A percentile compares a stretch with the other conserved stretches of the same genome.
These are phyloP conservation scores for Trichoderma harzianum DNA, from an alignment of 2,329 filamentous ascomycete genomes.

Conservation along the genomic window DNA sequence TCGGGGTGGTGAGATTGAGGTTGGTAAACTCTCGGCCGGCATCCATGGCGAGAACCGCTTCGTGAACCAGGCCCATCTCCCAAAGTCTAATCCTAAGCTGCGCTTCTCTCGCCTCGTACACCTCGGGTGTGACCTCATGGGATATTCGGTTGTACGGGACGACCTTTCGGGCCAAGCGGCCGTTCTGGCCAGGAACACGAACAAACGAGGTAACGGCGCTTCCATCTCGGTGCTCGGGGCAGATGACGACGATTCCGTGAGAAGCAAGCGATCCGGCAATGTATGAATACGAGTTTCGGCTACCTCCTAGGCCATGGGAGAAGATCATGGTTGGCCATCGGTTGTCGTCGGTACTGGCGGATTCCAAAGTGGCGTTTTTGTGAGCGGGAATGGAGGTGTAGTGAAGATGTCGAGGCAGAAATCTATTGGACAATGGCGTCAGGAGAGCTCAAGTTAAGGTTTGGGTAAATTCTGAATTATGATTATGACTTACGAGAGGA, in stretches of 20 bases:
- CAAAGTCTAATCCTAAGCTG: conserved; percentile 74
- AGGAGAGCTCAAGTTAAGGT: neutral
- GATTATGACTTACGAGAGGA: conserved; percentile 50
- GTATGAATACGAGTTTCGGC: conserved; percentile 81
- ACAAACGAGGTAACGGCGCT: conserved; percentile 73
- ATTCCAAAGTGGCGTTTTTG: conserved; percentile 65
- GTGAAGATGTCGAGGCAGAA: conserved; percentile 67
- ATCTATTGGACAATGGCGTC: conserved; percentile 39
- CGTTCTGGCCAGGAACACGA: conserved; percentile 54
- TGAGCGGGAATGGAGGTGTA: conserved; percentile 70
- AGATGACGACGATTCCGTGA: conserved; percentile 76
- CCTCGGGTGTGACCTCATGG: conserved; percentile 62
- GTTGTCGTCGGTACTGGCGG: conserved; percentile 43
- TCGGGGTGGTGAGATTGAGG: conserved; percentile 47
- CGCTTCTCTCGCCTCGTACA: conserved; percentile 63
- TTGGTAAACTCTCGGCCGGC: conserved; percentile 48
- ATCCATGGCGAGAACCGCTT: conserved; percentile 66
- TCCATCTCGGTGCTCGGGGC: conserved; percentile 79
- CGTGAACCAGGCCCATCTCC: conserved; percentile 71
- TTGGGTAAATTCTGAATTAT: neutral
- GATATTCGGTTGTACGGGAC: conserved; percentile 53
- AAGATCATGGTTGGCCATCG: conserved; percentile 82
- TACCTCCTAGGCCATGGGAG: conserved; percentile 80
- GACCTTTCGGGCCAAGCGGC: conserved; percentile 29
- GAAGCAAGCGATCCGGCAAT: conserved; percentile 74